A percentile compares a stretch with the other conserved stretches of the same genome.
phyloP scores from a whole-genome alignment of 2,329 filamentous ascomycete species.

The Cladophialophora immunda region DNA sequence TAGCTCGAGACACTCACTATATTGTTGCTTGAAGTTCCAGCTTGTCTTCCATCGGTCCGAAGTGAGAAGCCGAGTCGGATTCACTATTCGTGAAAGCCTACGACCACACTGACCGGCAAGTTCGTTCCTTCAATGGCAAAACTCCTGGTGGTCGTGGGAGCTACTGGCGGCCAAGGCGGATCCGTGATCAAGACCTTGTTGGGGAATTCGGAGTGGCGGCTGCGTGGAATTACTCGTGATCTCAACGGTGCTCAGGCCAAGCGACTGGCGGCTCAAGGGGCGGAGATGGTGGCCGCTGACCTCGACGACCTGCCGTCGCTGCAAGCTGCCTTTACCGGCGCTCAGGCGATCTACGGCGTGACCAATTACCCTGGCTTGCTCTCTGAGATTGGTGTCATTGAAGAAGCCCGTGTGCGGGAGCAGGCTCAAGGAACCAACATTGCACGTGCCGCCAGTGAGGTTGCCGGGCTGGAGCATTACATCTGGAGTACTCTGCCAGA shows the following conservation, averaged over 20 bases:
- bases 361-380: no score
- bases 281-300: conserved; percentile 63
- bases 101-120: no score
- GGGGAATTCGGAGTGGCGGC: conserved; percentile 55
- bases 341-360: conserved; percentile 61
- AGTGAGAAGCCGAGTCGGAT: no score
- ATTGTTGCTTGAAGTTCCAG: no score
- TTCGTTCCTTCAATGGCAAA: no score
- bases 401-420: no score
- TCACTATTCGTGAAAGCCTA: no score
- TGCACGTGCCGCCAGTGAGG: conserved; percentile 51
- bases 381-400: no score
- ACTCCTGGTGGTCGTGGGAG: conserved; percentile 48
- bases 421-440: conserved; percentile 49
- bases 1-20: no score
- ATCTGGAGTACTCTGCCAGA: conserved; percentile 57
- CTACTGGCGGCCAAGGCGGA: conserved; percentile 62
- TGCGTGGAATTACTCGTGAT: conserved; percentile 67
- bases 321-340: conserved; percentile 54
- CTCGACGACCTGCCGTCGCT: conserved; percentile 58
- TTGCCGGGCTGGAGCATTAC: conserved; percentile 52
- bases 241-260: conserved; percentile 54
- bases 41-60: no score
- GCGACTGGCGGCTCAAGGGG: conserved; percentile 55
- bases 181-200: conserved; percentile 60